phyloP scores from a whole-genome alignment of 2,329 filamentous ascomycete genomes.

The Arthrinium phaeospermum region DNA sequence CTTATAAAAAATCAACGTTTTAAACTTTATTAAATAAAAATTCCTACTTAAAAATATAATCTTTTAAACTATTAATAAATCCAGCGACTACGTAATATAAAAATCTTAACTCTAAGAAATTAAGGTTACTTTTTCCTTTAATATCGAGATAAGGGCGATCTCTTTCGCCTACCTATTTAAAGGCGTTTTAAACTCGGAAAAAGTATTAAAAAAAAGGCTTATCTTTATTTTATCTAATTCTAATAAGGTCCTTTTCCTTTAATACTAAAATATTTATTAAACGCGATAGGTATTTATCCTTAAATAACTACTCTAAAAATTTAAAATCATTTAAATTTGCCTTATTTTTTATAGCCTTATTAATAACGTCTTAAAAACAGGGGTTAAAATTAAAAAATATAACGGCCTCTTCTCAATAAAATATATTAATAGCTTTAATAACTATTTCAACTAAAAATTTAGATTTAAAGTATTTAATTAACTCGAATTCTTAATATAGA shows the following conservation, averaged over 20 bases:
- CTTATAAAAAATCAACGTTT: too few species aligned
- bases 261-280: neutral
- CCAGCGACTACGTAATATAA: too few species aligned
- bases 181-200: neutral
- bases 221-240: neutral
- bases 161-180: neutral
- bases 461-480: too few species aligned
- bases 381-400: neutral
- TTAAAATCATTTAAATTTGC: neutral
- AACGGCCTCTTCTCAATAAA: neutral
- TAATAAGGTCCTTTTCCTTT: neutral
- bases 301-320: neutral
- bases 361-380: neutral
- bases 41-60: too few species aligned
- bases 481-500: too few species aligned
- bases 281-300: neutral
- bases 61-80: too few species aligned
- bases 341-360: neutral
- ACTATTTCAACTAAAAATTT: neutral
- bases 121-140: neutral
- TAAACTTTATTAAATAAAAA: too few species aligned
- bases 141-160: neutral
- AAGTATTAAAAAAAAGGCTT: neutral
- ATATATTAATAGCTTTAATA: neutral
- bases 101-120: too few species aligned